phyloP scores from a whole-genome alignment of 208 protist species.

The Leishmania tarentolae region DNA sequence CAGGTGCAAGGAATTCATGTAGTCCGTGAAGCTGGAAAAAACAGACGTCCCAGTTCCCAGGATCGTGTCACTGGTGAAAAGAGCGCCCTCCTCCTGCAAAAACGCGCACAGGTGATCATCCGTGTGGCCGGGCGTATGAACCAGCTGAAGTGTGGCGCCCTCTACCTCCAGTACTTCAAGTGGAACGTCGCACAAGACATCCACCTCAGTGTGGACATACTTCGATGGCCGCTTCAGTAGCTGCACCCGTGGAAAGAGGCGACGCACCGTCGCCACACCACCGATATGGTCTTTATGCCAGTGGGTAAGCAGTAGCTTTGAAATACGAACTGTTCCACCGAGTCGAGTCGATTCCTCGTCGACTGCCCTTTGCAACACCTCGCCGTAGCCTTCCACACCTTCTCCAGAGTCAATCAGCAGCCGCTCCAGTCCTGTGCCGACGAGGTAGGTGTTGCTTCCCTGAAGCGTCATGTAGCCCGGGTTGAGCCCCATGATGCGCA shows the following conservation, averaged over 20 bases:
- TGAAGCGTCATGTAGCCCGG: constrained; percentile 67
- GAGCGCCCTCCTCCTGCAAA: constrained; percentile 51
- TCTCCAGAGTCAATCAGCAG: constrained; percentile 72
- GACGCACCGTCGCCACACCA: constrained; percentile 44
- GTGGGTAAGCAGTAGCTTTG: constrained; percentile 69
- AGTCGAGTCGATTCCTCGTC: constrained; percentile 24
- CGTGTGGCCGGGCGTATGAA: constrained; percentile 70
- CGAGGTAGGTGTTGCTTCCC: constrained; percentile 78
- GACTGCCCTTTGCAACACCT: constrained; percentile 36
- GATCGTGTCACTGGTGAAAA: constrained; percentile 74
- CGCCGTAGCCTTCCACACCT: constrained; percentile 42
- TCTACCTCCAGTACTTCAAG: constrained; percentile 37
- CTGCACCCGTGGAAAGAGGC: constrained; percentile 40
- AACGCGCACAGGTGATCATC: constrained; percentile 64
- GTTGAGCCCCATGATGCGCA: constrained; percentile 73
- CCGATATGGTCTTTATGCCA: constrained; percentile 77
- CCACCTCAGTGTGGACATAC: constrained; percentile 28
- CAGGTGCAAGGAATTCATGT: constrained; percentile 50
- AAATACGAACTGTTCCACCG: constrained; percentile 40
- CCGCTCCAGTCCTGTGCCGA: constrained; percentile 51
- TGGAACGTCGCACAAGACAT: constrained; percentile 31
- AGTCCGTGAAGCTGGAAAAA: constrained; percentile 65
- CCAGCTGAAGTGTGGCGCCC: constrained; percentile 48
- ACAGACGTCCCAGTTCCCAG: constrained; percentile 63
- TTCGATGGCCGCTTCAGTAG: constrained; percentile 53